Conservation (phyloP, 495 filamentous ascomycete genomes). For the Xylaria longipes region DNA sequence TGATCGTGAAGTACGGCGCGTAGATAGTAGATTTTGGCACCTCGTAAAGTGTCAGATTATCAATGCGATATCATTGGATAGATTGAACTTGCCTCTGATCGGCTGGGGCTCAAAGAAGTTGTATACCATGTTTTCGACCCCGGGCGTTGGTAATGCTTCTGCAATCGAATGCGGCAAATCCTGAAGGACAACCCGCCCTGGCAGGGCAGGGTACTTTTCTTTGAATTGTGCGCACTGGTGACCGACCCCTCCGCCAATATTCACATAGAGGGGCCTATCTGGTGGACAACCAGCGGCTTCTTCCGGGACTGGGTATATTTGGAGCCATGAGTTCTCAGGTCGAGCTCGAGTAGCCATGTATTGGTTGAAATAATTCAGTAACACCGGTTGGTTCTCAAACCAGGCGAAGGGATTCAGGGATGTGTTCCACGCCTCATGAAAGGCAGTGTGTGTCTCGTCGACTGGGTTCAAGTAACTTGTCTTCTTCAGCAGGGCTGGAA, state of each 20-base stretch:
- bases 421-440: neutral
- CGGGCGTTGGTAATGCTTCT: conserved; percentile 39
- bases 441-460: neutral
- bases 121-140: conserved; percentile 47
- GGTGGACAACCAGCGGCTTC: neutral
- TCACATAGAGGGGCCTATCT: conserved; percentile 21
- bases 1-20: too few relatives aligned
- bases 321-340: neutral
- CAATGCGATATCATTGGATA: too few relatives aligned
- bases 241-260: conserved; percentile 42
- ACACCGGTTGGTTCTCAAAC: neutral
- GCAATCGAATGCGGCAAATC: conserved; percentile 51
- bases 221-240: conserved; percentile 52
- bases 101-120: conserved; percentile 56
- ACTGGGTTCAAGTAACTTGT: neutral
- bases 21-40: too few relatives aligned
- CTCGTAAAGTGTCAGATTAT: too few relatives aligned
- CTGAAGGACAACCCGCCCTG: conserved; percentile 53
- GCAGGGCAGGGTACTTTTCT: conserved; percentile 47
- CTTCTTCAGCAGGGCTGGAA: neutral
- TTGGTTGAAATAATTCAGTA: neutral
- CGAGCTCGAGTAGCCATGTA: neutral
- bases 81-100: too few relatives aligned
- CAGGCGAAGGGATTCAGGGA: neutral
- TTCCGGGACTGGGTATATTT: neutral